Evolutionary conservation across 2,329 filamentous ascomycete species (phyloP).

Genomic region (Chaetomiaceae sp.): DNA sequence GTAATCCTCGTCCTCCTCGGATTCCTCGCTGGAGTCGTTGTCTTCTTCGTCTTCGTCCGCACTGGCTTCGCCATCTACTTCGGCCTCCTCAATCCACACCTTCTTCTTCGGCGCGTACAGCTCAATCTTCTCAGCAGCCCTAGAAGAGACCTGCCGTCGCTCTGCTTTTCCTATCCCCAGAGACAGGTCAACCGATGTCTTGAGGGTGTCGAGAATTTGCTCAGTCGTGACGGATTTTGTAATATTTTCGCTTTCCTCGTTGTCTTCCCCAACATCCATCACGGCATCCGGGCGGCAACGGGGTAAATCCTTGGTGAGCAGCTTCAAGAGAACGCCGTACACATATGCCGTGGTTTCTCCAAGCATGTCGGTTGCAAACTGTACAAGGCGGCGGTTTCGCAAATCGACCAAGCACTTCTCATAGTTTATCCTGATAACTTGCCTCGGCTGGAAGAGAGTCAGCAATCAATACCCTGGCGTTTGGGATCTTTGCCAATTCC

Average conservation of each 20-base stretch:
- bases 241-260: slow-evolving; percentile 33
- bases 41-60: slow-evolving; percentile 35
- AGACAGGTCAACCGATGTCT: slow-evolving; percentile 49
- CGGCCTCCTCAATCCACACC: slow-evolving; percentile 26
- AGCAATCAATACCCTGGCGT: slow-evolving; percentile 8
- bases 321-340: slow-evolving; percentile 68
- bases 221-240: slow-evolving; percentile 46
- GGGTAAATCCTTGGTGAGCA: slow-evolving; percentile 63
- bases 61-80: slow-evolving; percentile 33
- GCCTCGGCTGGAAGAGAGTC: slow-evolving; percentile 51
- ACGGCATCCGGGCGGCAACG: slow-evolving; percentile 60
- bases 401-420: slow-evolving; percentile 79
- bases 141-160: slow-evolving; percentile 43
- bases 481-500: background rate
- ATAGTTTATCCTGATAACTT: slow-evolving; percentile 76
- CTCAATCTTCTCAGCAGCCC: slow-evolving; percentile 46
- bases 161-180: slow-evolving; percentile 54
- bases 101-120: slow-evolving; percentile 27
- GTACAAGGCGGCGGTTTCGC: slow-evolving; percentile 71
- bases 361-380: slow-evolving; percentile 66
- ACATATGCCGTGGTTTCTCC: slow-evolving; percentile 72
- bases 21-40: slow-evolving; percentile 35
- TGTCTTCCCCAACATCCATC: slow-evolving; percentile 37
- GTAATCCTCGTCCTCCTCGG: slow-evolving; percentile 33
- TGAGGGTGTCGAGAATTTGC: slow-evolving; percentile 54